Percentiles rank a stretch among this genome's conserved stretches.
phyloP scores from a whole-genome alignment of 148 eudicot genomes.

The Talinum fruticosum region DNA sequence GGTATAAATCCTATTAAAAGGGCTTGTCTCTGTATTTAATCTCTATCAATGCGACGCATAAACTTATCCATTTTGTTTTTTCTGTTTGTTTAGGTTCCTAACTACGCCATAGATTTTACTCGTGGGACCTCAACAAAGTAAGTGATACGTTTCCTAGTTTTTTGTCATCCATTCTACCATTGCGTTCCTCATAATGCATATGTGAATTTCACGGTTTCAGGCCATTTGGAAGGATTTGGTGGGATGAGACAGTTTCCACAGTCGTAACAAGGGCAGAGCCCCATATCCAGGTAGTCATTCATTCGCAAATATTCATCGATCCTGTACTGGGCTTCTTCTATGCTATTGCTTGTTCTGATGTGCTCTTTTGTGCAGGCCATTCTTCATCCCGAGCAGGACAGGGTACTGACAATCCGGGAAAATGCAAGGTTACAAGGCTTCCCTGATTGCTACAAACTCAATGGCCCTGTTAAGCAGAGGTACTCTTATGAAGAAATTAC shows the following conservation, averaged over 20 bases:
- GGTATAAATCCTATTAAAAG: not conserved
- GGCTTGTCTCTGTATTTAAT: too few relatives aligned
- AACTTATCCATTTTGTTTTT: not conserved
- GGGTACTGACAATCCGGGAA: conserved; percentile 49
- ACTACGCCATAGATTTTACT: conserved; percentile 11
- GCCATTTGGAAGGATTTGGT: conserved; percentile 24
- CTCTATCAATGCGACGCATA: not conserved
- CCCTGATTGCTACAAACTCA: conserved; percentile 42
- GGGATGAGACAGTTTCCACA: conserved; percentile 17
- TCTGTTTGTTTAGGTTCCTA: conserved; percentile 11
- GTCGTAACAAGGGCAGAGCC: conserved; percentile 27
- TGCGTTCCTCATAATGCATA: not conserved
- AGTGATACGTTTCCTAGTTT: not conserved
- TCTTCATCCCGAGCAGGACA: conserved; percentile 46
- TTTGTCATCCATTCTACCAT: too few relatives aligned
- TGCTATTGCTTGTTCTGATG: not conserved
- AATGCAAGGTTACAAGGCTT: conserved; percentile 54
- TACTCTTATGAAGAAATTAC: conserved; percentile 6
- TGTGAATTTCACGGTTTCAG: not conserved
- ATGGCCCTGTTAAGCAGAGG: conserved; percentile 43
- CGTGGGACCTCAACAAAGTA: conserved; percentile 19
- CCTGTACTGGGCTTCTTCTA: not conserved
- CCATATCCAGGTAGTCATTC: conserved; percentile 16
- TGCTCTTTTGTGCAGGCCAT: conserved; percentile 17
- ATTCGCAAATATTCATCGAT: not conserved